Evolutionary conservation across 2,329 filamentous ascomycete genomes (phyloP), one percentile per base, ranked within the genome.

Genomic region (Byssothecium circinans): DNA sequence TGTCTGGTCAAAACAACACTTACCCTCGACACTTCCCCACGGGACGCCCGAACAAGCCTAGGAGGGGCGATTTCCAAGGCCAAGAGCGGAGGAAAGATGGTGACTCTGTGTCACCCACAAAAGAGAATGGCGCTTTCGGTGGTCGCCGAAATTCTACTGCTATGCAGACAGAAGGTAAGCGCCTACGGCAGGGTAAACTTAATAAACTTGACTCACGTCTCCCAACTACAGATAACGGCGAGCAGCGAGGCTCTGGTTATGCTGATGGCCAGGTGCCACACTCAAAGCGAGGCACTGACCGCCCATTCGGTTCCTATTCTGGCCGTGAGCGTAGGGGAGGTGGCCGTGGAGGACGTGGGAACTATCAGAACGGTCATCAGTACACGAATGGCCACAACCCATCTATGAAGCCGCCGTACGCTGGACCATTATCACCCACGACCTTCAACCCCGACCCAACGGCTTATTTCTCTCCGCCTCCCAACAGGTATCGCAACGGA

Each of bases 291-390:
- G 50, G 53, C 4, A 53, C 37, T 34, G 60, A 63, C 12, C 66
- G 72, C 41, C 68, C 68, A 32, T 72, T 59, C 49, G 58, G 62
- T 20, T 67, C 69, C 2, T 68, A 75, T 39, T 62, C 72, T 38
- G 62, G 57, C 27, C 67, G 76, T 33, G 70, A 75, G 50, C 78
- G 80, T 47, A 74, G 78, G 49, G 78, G 78, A 44, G 73, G 73
- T 17, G 72, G 62, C 43, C 74, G 77, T 48, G 74, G 75, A 35
- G 73, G 73, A 34, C 71, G 78, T 42, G 65, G 59, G 34, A 54
- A 52, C 39, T 71, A 63, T 47, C 53, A 61, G 19, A 73, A 70
- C 41, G 60, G 64, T 2, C 63, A 68, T 38, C 64, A 67, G 23
- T 76, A 71, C 56, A 49, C 67, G 27, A 76, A 75, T 57, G 72